Conservation (phyloP, 352 stramenopile genomes). For the Globisporangium uncinulatum region DNA sequence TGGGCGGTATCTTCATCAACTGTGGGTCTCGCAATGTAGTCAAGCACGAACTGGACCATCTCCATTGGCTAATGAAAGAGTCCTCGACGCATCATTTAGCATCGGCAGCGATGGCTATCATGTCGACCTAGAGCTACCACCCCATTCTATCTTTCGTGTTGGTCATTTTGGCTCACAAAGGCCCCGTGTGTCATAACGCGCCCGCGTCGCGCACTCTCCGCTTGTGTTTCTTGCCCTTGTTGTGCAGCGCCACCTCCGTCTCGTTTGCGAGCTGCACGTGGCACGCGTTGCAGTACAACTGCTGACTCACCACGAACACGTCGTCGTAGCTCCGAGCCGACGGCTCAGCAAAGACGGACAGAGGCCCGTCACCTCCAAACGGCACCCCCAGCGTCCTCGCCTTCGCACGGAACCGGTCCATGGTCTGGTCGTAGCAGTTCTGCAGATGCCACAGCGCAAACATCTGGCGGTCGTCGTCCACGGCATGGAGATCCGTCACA, state of each 20-base stretch:
- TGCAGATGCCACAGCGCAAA: constrained; percentile 64
- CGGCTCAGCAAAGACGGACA: constrained; percentile 23
- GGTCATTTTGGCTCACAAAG: too few relatives aligned
- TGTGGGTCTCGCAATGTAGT: too few relatives aligned
- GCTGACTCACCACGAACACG: constrained; percentile 29
- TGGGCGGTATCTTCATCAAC: too few relatives aligned
- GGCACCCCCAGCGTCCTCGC: constrained; percentile 26
- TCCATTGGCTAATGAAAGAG: too few relatives aligned
- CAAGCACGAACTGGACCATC: too few relatives aligned
- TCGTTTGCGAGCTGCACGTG: constrained; percentile 68
- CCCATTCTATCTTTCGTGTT: too few relatives aligned
- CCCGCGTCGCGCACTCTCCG: constrained; percentile 59
- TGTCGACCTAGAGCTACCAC: too few relatives aligned
- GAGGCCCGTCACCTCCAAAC: constrained; percentile 24
- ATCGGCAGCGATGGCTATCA: too few relatives aligned
- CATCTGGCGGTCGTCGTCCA: constrained; percentile 62
- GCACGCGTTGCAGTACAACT: constrained; percentile 68
- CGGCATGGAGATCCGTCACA: constrained; percentile 49
- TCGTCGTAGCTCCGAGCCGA: constrained; percentile 32
- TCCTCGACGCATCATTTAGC: too few relatives aligned
- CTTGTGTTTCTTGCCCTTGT: constrained; percentile 82
- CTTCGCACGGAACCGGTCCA: constrained; percentile 41
- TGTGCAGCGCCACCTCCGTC: constrained; percentile 66
- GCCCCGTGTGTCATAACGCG: too few relatives aligned
- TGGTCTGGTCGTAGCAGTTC: constrained; percentile 49